phyloP scores from a whole-genome alignment of 2,329 filamentous ascomycete species.

The Biscogniauxia marginata region DNA sequence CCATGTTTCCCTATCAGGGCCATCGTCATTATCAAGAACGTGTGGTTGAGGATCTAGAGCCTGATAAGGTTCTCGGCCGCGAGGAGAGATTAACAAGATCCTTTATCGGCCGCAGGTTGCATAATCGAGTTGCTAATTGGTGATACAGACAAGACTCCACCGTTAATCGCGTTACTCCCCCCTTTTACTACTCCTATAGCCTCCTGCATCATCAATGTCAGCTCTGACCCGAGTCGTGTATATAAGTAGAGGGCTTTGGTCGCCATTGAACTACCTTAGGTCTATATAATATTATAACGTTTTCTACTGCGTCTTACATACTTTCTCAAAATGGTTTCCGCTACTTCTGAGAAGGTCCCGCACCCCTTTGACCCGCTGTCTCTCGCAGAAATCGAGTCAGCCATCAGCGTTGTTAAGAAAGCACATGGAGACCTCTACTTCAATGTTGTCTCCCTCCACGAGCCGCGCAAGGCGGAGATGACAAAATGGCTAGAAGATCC shows the following conservation, averaged over 20 bases:
- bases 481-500: constrained; percentile 72
- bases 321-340: constrained; percentile 21
- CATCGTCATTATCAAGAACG: constrained; percentile 20
- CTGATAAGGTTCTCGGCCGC: constrained; percentile 8
- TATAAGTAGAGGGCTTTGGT: neutral
- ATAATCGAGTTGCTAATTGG: constrained; percentile 24
- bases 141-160: neutral
- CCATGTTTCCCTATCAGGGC: constrained; percentile 19
- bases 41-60: constrained; percentile 14
- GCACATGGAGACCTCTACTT: constrained; percentile 72
- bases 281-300: neutral
- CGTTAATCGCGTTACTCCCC: neutral
- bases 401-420: constrained; percentile 66
- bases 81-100: constrained; percentile 13
- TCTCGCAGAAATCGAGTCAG: constrained; percentile 68
- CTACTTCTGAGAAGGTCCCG: constrained; percentile 17
- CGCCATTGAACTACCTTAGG: neutral
- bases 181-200: neutral
- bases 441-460: constrained; percentile 81
- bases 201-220: neutral
- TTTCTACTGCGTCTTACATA: neutral
- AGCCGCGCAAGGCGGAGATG: constrained; percentile 85
- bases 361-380: constrained; percentile 80
- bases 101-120: constrained; percentile 24
- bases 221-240: neutral